Evolutionary conservation across 2,329 filamentous ascomycete species (phyloP), one percentile per base, ranked within the genome.

Genomic region (Xylariales sp.): DNA sequence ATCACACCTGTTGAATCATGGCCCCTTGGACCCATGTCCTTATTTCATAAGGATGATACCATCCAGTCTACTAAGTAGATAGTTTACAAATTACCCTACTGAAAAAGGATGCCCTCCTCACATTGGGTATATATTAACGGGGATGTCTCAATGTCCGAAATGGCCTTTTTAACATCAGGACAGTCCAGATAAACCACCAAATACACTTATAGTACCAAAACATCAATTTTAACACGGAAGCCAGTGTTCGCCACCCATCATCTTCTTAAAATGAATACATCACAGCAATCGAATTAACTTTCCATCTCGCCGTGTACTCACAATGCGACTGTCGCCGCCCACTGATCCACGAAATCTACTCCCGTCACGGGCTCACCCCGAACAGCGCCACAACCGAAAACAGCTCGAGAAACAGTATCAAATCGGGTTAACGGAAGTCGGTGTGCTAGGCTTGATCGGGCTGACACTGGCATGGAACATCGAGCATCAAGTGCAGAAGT

Each of bases 401-500:
- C 68, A 79, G 39, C 68, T 82, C 54, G 81, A 83, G 64, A 80
- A 81, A 70, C 72, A 81, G 36, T 71, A 76, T 66, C 79, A 79
- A 39, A 84, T 83, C 73, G 78, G 80, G 62, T 83, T 81, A 79
- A 78, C 75, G 4, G 78, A 80, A 36, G 73, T 75, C 1, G 52
- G 75, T 1, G 56, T 75, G 8, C 71, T 79, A 1, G 74, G 73
- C 34, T 58, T 76, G 56, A 49, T 78, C 3, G 81, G 78, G 64
- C 65, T 83, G 39, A 74, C 77, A 18, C 78, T 85, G 2, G 80
- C 78, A 7, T 80, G 81, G 71, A 80, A 80, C 65, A 79, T 82
- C 68, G 80, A 83, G 67, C 79, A 80, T 62, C 78, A 81, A 49
- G 79, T 82, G 0, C 55, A 69, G 23, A 77, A 78, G 62, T 73